Base-by-base conservation (phyloP, 352 stramenopile genomes). In the Phytophthora europaea region DNA sequence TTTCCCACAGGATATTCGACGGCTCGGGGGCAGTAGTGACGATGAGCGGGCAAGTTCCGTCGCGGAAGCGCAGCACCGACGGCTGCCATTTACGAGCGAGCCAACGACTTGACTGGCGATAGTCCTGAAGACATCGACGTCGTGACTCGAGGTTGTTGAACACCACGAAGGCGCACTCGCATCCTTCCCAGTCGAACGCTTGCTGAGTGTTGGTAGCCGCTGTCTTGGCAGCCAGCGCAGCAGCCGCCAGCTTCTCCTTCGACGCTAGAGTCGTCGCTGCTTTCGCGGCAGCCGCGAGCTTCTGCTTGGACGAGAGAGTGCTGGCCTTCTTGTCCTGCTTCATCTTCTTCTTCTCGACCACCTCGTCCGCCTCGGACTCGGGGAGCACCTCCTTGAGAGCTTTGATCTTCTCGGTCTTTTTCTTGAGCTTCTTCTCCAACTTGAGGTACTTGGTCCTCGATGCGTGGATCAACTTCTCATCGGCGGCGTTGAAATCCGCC, bases 1-100 rank as follows among this genome's bases (percentile, higher is more conserved):
- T 96, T 62, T 96, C 88, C 89, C 89, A 96, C 45, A 95, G 66
- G 31, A 96, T 95, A 28, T 96, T 94, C 2, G 88, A 93, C 13
- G 89, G 89, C 58, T 96, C 89, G 7, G 88, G 86, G 2, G 89
- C 89, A 9, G 73, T 63, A 0, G 45, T 67, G 6, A 96, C 84
- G 28, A 87, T 80, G 2, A 96, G 45, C 6, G 79, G 66, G 54
- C 75, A 71, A 23, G 71, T 65, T 2, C 45, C 45, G 20, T 80
- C 28, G 1, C 85, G 83, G 57, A 94, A 95, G 1, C 81, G 80
- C 4, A 95, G 60, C 1, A 56, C 13, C 33, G 74, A 76, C 0
- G 88, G 88, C 38, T 94, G 85, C 50, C 75, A 89, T 1, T 69
- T 62, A 8, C 73, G 78, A 1, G 84, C 45, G 4, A 91, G 61